phyloP scores from a whole-genome alignment of 495 filamentous ascomycete genomes.

The Terfezia boudieri region DNA sequence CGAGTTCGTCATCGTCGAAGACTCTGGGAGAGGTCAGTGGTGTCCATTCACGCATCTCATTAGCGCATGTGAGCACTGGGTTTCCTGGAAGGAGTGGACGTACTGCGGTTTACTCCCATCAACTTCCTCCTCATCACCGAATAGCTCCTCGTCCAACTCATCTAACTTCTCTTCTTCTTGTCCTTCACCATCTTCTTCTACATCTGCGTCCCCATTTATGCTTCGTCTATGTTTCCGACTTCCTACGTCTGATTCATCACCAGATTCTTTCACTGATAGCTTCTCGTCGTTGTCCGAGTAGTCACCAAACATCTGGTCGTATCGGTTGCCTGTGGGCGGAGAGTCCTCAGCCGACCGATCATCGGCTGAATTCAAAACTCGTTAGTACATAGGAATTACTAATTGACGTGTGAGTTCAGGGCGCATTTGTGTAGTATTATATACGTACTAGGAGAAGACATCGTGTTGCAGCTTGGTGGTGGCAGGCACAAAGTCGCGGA shows the following conservation, averaged over 20 bases:
- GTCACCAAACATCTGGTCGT: slow-evolving; percentile 16
- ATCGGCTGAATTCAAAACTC: neutral
- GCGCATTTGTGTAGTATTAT: too few relatives aligned
- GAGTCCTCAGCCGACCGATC: slow-evolving; percentile 23
- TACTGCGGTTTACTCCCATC: slow-evolving; percentile 20
- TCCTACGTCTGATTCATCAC: neutral
- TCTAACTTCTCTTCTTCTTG: slow-evolving; percentile 7
- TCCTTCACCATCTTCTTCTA: slow-evolving; percentile 23
- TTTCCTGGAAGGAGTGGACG: neutral
- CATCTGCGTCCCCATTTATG: slow-evolving; percentile 8
- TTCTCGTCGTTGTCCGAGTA: slow-evolving; percentile 13
- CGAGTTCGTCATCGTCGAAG: slow-evolving; percentile 44
- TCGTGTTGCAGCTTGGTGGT: too few relatives aligned
- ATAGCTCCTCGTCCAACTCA: slow-evolving; percentile 16
- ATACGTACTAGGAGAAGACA: too few relatives aligned
- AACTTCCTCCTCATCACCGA: slow-evolving; percentile 21
- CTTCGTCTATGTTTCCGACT: slow-evolving; percentile 7
- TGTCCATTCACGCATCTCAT: too few relatives aligned
- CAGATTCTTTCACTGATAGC: neutral
- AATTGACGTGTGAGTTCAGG: too few relatives aligned
- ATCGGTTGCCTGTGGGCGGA: slow-evolving; percentile 16
- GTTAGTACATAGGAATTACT: too few relatives aligned
- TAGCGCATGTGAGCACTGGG: slow-evolving; percentile 1
- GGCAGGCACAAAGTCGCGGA: too few relatives aligned
- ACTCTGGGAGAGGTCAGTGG: slow-evolving; percentile 22